Conservation (phyloP, 1,284 basidiomycete genomes). For the Pseudozyma flocculosa region DNA sequence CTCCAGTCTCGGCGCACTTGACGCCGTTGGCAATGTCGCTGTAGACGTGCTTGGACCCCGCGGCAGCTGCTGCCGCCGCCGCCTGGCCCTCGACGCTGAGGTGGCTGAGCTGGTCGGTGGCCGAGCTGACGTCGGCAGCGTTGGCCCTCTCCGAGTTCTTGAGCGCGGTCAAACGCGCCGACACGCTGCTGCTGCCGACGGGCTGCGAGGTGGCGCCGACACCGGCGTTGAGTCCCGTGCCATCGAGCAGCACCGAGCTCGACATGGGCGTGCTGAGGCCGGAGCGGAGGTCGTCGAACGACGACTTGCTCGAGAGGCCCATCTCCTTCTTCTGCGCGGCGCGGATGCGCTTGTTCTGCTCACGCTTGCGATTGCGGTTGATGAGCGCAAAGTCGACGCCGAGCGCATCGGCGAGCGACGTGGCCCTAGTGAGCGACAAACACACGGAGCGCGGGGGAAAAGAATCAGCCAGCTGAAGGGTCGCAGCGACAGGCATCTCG, state of each 20-base stretch:
- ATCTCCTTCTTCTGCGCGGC: slow-evolving; percentile 26
- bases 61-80: slow-evolving; percentile 6
- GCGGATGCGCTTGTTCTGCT: slow-evolving; percentile 45
- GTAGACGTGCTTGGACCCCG: slow-evolving; percentile 27
- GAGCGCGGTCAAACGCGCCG: slow-evolving; percentile 1
- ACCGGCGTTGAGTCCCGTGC: slow-evolving; percentile 16
- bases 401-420: slow-evolving; percentile 90
- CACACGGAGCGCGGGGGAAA: too few relatives aligned
- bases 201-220: neutral
- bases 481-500: too few relatives aligned
- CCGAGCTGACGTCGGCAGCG: too few relatives aligned
- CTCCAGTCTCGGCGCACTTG: slow-evolving; percentile 58
- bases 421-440: slow-evolving; percentile 66
- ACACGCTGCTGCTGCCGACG: neutral
- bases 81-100: slow-evolving; percentile 22
- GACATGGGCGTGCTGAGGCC: slow-evolving; percentile 46
- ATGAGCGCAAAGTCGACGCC: slow-evolving; percentile 96
- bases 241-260: slow-evolving; percentile 36
- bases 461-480: too few relatives aligned
- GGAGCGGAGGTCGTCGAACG: slow-evolving; percentile 36
- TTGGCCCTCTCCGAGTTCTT: neutral
- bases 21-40: slow-evolving; percentile 56
- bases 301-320: slow-evolving; percentile 30
- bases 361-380: slow-evolving; percentile 72
- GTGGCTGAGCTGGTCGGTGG: slow-evolving; percentile 30